Base-by-base conservation (phyloP, 352 stramenopile genomes). In the Phytophthora niederhauseri region DNA sequence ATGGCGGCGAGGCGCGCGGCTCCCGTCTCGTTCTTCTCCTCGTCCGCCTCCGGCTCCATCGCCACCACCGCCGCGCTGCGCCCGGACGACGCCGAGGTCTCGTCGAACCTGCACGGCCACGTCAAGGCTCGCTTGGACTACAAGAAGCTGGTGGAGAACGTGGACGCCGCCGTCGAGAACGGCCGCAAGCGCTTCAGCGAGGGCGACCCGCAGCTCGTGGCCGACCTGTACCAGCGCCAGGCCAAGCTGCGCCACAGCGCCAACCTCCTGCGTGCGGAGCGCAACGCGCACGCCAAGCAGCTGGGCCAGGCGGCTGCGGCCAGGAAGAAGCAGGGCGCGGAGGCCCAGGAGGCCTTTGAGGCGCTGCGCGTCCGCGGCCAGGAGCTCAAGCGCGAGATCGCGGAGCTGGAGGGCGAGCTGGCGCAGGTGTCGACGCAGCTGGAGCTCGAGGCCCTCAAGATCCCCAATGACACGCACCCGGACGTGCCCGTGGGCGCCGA, bases 381-480 rank as follows among this genome's bases (percentile, higher is more conserved):
- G 14, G 66, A 80, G 63, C 70, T 95, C 14, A 93, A 92, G 61
- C 56, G 59, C 1, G 69, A 90, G 59, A 89, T 94, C 26, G 56
- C 62, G 2, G 66, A 64, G 4, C 55, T 80, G 1, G 85, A 91
- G 43, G 62, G 66, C 1, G 70, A 87, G 46, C 68, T 91, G 26
- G 65, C 66, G 20, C 46, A 61, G 15, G 64, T 95, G 38, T 81
- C 78, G 12, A 61, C 75, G 26, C 62, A 82, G 9, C 61, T 95
- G 24, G 85, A 93, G 56, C 53, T 76, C 7, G 88, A 95, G 58
- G 88, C 85, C 1, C 71, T 93, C 51, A 89, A 91, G 64, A 81
- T 93, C 41, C 88, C 84, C 12, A 94, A 94, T 63, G 81, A 90
- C 30, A 94, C 85, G 31, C 84, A 94, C 30, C 87, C 85, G 1